phyloP scores from a whole-genome alignment of 495 filamentous ascomycete species.

The Aspergillus cristatus region DNA sequence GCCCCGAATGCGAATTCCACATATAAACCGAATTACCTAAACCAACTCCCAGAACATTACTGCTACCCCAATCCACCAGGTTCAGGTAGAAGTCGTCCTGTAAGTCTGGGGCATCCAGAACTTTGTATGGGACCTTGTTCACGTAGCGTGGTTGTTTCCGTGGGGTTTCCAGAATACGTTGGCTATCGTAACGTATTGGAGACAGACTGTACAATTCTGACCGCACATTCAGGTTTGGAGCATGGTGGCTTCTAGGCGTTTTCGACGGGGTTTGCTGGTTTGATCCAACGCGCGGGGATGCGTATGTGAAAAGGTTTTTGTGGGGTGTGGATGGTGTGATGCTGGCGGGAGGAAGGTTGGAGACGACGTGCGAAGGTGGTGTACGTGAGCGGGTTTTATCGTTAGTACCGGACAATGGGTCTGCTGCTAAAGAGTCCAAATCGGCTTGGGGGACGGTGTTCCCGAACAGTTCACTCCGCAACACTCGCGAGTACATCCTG shows the following conservation, averaged over 20 bases:
- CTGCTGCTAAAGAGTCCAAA: slow-evolving; percentile 54
- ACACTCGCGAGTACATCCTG: slow-evolving; percentile 75
- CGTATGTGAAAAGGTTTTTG: slow-evolving; percentile 93
- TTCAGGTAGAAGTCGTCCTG: slow-evolving; percentile 98
- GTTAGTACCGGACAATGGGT: slow-evolving; percentile 49
- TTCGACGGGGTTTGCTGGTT: slow-evolving; percentile 76
- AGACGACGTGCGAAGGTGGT: slow-evolving; percentile 58
- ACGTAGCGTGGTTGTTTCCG: slow-evolving; percentile 80
- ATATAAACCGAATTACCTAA: slow-evolving; percentile 93
- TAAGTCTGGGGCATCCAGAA: slow-evolving; percentile 89
- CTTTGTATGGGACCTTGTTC: slow-evolving; percentile 94
- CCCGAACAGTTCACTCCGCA: slow-evolving; percentile 87
- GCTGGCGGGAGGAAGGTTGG: slow-evolving; percentile 53
- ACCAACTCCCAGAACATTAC: slow-evolving; percentile 85
- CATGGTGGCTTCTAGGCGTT: slow-evolving; percentile 80
- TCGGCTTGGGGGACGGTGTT: slow-evolving; percentile 75
- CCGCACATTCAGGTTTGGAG: slow-evolving; percentile 71
- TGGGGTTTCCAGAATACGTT: slow-evolving; percentile 83
- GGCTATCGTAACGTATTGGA: slow-evolving; percentile 80
- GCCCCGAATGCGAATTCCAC: slow-evolving; percentile 86
- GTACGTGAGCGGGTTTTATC: slow-evolving; percentile 71
- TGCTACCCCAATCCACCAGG: slow-evolving; percentile 95
- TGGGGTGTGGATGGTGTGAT: slow-evolving; percentile 90
- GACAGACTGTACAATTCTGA: slow-evolving; percentile 92
- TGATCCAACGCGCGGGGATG: slow-evolving; percentile 64